A percentile compares a stretch with the other conserved stretches of the same genome.
Conservation (phyloP, 257 asterid genomes). For the Solanum raphanifolium region DNA sequence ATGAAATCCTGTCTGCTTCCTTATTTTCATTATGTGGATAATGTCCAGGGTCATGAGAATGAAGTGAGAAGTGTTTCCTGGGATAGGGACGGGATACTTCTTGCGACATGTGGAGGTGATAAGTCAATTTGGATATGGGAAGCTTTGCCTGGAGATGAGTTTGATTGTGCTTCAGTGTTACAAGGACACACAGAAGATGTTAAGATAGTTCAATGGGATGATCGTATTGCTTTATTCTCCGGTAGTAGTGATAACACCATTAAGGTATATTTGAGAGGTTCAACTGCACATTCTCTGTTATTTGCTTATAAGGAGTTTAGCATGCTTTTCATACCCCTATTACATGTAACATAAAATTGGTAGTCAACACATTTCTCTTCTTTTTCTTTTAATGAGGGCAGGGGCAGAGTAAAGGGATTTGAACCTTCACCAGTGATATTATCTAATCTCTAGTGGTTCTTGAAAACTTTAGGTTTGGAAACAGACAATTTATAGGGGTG, state of each 20-base stretch:
- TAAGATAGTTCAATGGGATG: conserved; percentile 75
- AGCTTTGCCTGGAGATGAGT: conserved; percentile 63
- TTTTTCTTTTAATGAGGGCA: background rate
- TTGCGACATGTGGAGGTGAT: conserved; percentile 94
- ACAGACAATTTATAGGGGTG: conserved; percentile 37
- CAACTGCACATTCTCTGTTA: background rate
- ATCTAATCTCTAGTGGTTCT: background rate
- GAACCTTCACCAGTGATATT: background rate
- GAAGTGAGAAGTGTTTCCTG: conserved; percentile 59
- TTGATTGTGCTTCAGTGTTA: conserved; percentile 58
- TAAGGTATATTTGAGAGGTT: conserved; percentile 35
- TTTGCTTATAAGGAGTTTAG: background rate
- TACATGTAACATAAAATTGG: background rate
- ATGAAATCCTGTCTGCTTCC: background rate
- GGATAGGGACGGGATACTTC: background rate
- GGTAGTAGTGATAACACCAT: conserved; percentile 80
- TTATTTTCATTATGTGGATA: background rate
- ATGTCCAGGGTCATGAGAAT: conserved; percentile 74
- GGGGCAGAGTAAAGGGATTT: background rate
- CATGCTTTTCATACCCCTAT: background rate
- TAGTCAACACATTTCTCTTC: background rate
- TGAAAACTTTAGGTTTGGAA: conserved; percentile 57
- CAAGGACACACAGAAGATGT: conserved; percentile 55
- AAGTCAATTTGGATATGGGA: conserved; percentile 97
- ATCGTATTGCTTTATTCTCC: conserved; percentile 45